These are phyloP conservation scores for Kluyveromyces sp. DNA, from an alignment of 1,139 yeast species.

Conservation along the genomic window DNA sequence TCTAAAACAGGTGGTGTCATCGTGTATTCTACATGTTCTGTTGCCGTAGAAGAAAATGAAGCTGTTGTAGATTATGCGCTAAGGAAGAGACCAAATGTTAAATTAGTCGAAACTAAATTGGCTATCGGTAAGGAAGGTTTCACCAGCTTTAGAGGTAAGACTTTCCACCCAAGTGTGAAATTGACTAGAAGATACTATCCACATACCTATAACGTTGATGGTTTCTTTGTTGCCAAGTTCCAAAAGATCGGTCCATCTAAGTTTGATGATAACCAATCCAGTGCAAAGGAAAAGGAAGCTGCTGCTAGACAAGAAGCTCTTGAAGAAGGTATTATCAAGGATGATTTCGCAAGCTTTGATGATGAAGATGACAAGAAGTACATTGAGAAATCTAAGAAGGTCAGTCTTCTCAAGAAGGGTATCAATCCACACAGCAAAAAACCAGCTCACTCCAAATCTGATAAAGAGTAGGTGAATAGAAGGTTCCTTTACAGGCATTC, in stretches of 20 bases:
- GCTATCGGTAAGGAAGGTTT: constrained; percentile 95
- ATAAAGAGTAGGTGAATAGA: constrained; percentile 14
- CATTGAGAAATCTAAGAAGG: constrained; percentile 67
- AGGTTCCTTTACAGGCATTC: no score
- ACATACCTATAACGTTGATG: constrained; percentile 97
- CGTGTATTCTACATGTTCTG: constrained; percentile 97
- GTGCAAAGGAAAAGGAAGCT: constrained; percentile 80
- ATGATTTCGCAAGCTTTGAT: constrained; percentile 78
- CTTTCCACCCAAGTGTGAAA: constrained; percentile 66
- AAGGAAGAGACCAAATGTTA: constrained; percentile 93
- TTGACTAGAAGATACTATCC: constrained; percentile 95
- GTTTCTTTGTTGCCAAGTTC: constrained; percentile 95
- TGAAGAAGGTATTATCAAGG: constrained; percentile 75
- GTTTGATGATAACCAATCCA: constrained; percentile 76
- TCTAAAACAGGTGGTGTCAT: constrained; percentile 89
- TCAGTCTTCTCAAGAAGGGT: constrained; percentile 72
- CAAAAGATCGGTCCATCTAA: constrained; percentile 84
- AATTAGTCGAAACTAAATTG: constrained; percentile 88
- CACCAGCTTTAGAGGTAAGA: constrained; percentile 87
- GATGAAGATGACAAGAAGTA: constrained; percentile 67
- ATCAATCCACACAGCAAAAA: constrained; percentile 52
- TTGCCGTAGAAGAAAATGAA: constrained; percentile 97
- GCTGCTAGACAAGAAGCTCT: constrained; percentile 65
- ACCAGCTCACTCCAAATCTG: constrained; percentile 11
- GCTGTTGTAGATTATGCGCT: constrained; percentile 97